Evolutionary conservation across 768 basidiomycete genomes (phyloP).

Genomic region (Podaxis pistillaris): DNA sequence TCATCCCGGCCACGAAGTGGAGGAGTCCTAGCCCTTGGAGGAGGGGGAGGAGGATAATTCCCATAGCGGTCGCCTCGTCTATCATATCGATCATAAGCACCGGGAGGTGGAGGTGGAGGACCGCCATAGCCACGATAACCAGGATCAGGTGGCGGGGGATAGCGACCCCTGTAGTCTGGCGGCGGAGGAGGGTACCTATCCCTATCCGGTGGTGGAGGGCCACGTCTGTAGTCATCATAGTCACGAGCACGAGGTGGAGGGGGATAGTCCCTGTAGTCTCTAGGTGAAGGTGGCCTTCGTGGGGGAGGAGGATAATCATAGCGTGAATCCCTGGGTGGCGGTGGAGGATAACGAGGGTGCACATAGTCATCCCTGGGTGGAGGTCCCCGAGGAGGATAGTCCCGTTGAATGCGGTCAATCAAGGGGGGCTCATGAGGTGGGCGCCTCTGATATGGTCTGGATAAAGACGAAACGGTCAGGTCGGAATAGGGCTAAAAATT

Average conservation of each 20-base stretch:
- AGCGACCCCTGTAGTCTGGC: conserved; percentile 56
- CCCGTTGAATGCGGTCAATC: conserved; percentile 60
- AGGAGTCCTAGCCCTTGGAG: conserved; percentile 55
- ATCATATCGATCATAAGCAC: conserved; percentile 63
- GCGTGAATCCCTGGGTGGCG: conserved; percentile 51
- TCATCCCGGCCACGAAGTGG: conserved; percentile 59
- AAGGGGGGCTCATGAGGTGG: conserved; percentile 47
- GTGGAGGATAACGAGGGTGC: conserved; percentile 35
- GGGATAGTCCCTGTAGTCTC: conserved; percentile 69
- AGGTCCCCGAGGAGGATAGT: conserved; percentile 43
- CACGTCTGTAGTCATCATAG: conserved; percentile 67
- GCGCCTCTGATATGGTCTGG: conserved; percentile 37
- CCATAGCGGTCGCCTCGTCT: conserved; percentile 52
- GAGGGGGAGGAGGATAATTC: conserved; percentile 40
- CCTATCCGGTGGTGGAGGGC: conserved; percentile 41
- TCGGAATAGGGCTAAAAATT: neutral
- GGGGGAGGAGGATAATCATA: conserved; percentile 57
- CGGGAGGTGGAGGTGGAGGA: conserved; percentile 44
- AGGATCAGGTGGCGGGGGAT: conserved; percentile 51
- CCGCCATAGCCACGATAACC: conserved; percentile 50
- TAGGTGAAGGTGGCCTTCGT: conserved; percentile 59
- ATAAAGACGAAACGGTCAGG: conserved; percentile 3
- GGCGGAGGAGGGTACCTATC: conserved; percentile 55
- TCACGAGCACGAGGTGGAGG: conserved; percentile 53
- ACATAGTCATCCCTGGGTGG: conserved; percentile 59